Evolutionary conservation across 306 rosid species (phyloP).

Genomic region (Pterocarpus santalinus): DNA sequence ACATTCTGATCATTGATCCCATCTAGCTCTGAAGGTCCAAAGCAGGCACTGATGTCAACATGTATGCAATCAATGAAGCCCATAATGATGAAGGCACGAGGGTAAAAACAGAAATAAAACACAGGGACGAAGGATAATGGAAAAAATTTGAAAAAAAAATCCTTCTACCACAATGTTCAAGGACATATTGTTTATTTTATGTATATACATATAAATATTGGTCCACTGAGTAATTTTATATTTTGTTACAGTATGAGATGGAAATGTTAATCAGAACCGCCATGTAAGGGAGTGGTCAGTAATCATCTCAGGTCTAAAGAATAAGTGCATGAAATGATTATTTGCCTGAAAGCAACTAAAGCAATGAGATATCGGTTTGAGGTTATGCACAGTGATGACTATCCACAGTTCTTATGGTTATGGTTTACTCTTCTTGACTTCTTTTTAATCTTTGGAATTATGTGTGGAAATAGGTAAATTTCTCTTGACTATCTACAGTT

Average conservation of each 20-base stretch:
- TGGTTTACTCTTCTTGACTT: background rate
- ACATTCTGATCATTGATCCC: conserved; percentile 65
- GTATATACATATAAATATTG: background rate
- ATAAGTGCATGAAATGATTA: background rate
- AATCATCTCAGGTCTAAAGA: background rate
- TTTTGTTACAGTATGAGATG: no score
- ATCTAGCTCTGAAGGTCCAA: background rate
- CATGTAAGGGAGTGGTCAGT: no score
- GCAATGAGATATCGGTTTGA: background rate
- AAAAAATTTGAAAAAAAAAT: background rate
- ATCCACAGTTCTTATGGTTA: background rate
- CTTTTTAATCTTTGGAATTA: no score
- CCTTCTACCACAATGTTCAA: background rate
- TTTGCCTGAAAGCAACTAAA: background rate
- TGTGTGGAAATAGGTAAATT: no score
- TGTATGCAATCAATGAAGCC: conserved; percentile 9
- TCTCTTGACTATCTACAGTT: no score
- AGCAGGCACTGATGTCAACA: background rate
- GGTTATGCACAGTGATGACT: background rate
- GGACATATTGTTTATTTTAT: background rate
- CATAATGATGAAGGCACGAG: background rate
- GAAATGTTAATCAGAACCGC: no score
- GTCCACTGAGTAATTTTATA: no score
- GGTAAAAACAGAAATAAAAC: background rate
- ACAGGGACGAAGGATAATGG: background rate